Evolutionary conservation across 495 filamentous ascomycete species (phyloP).

Genomic region (Talaromyces stipitatus): DNA sequence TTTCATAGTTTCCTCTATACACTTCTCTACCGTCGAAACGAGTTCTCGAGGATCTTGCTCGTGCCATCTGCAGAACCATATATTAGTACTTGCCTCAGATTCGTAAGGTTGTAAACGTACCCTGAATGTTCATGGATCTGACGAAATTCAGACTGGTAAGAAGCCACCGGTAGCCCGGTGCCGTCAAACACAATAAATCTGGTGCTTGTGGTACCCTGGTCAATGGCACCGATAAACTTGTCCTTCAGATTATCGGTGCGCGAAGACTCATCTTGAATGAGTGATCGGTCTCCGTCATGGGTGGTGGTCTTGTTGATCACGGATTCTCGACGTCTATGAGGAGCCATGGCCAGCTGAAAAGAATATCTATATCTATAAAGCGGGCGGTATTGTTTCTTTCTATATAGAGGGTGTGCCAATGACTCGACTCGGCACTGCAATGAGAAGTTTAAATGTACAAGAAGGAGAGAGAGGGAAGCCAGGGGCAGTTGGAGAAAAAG

Average conservation of each 20-base stretch:
- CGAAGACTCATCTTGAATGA: slow-evolving; percentile 31
- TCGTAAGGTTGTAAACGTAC: slow-evolving; percentile 51
- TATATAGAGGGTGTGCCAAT: background rate
- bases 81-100: too few species aligned
- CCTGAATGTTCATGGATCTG: slow-evolving; percentile 86
- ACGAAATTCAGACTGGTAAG: slow-evolving; percentile 84
- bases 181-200: slow-evolving; percentile 86
- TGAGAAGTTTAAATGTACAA: background rate
- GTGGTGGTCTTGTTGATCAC: slow-evolving; percentile 23
- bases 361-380: background rate
- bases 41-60: slow-evolving; percentile 85
- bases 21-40: slow-evolving; percentile 68
- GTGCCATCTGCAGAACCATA: slow-evolving; percentile 62
- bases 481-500: background rate
- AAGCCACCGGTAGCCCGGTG: slow-evolving; percentile 69
- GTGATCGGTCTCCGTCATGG: slow-evolving; percentile 33
- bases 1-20: slow-evolving; percentile 70
- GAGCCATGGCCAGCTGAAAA: background rate
- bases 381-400: background rate
- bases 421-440: background rate
- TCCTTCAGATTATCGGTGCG: slow-evolving; percentile 27
- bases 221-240: slow-evolving; percentile 66
- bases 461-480: background rate
- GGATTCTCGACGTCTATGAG: slow-evolving; percentile 3
- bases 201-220: slow-evolving; percentile 90